Conservation (phyloP, 1,139 yeast species). For the Geotrichum cucujoidarum region DNA sequence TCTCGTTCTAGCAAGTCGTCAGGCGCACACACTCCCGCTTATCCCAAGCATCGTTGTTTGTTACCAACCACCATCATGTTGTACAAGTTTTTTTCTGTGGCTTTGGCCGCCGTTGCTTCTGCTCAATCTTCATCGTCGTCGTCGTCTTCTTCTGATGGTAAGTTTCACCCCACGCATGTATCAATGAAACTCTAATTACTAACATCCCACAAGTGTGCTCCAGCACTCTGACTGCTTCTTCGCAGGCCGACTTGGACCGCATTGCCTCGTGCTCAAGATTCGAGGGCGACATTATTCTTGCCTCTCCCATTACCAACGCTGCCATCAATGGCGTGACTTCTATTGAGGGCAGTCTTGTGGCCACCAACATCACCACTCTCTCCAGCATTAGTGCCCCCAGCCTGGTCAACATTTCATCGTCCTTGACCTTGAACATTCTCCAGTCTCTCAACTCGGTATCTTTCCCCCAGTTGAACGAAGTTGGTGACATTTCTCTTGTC, state of each 20-base stretch:
- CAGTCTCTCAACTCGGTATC: conserved; percentile 64
- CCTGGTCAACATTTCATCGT: conserved; percentile 68
- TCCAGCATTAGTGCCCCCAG: conserved; percentile 68
- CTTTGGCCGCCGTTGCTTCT: conserved; percentile 3
- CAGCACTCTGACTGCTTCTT: conserved; percentile 41
- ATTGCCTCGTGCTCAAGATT: conserved; percentile 73
- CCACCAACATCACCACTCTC: conserved; percentile 62
- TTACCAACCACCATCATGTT: background rate
- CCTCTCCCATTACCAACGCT: conserved; percentile 45
- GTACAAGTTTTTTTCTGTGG: conserved; percentile 1
- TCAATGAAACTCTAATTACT: background rate
- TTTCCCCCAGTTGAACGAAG: conserved; percentile 75
- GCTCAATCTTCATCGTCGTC: too few species aligned
- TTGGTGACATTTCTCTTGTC: conserved; percentile 70
- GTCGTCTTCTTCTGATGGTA: too few species aligned
- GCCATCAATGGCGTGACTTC: conserved; percentile 54
- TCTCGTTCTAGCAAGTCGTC: background rate
- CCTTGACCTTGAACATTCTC: conserved; percentile 56
- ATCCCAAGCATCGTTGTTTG: too few species aligned
- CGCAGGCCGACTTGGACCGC: conserved; percentile 70
- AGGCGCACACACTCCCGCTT: too few species aligned
- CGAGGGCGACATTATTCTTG: conserved; percentile 69
- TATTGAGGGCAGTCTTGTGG: conserved; percentile 68
- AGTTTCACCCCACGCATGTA: background rate
- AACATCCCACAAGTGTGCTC: conserved; percentile 22